A percentile compares a stretch with the other conserved stretches of the same genome.
These are phyloP conservation scores for Lentinula detonsa DNA, from an alignment of 768 basidiomycete species.

Conservation along the genomic window DNA sequence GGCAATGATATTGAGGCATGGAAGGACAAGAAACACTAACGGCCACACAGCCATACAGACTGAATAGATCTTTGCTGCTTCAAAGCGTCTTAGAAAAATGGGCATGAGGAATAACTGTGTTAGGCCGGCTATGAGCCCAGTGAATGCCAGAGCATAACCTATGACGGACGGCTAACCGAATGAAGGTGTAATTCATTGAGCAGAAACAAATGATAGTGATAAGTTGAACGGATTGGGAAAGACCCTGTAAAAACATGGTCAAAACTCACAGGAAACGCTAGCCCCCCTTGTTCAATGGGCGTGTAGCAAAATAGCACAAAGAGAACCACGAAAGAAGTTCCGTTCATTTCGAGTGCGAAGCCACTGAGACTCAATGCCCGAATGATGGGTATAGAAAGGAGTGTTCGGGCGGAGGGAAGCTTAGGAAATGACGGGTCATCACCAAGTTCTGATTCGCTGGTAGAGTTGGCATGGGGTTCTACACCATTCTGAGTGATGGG, in stretches of 20 bases:
- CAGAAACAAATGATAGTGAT: background rate
- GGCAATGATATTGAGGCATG: slow-evolving; percentile 47
- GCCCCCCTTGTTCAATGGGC: slow-evolving; percentile 24
- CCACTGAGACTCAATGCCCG: slow-evolving; percentile 47
- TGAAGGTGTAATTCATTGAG: slow-evolving; percentile 4
- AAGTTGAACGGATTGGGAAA: background rate
- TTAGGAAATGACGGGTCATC: background rate
- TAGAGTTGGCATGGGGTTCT: background rate
- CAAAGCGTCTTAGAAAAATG: slow-evolving; percentile 43
- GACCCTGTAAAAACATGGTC: background rate
- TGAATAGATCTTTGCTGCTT: slow-evolving; percentile 46
- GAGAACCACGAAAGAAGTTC: slow-evolving; percentile 56
- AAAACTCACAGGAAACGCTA: slow-evolving; percentile 1
- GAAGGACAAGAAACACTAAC: slow-evolving; percentile 40
- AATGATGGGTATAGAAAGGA: slow-evolving; percentile 50
- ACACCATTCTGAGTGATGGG: slow-evolving; percentile 9
- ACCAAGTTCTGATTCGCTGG: background rate
- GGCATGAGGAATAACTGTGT: slow-evolving; percentile 55
- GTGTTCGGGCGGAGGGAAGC: background rate
- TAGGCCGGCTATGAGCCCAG: slow-evolving; percentile 40
- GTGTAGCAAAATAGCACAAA: slow-evolving; percentile 69
- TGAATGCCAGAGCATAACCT: slow-evolving; percentile 52
- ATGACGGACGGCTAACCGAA: slow-evolving; percentile 45
- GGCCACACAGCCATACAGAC: slow-evolving; percentile 53
- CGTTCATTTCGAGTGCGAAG: slow-evolving; percentile 46